These are phyloP conservation scores for Postia placenta DNA, from an alignment of 768 basidiomycete genomes.

Conservation along the genomic window DNA sequence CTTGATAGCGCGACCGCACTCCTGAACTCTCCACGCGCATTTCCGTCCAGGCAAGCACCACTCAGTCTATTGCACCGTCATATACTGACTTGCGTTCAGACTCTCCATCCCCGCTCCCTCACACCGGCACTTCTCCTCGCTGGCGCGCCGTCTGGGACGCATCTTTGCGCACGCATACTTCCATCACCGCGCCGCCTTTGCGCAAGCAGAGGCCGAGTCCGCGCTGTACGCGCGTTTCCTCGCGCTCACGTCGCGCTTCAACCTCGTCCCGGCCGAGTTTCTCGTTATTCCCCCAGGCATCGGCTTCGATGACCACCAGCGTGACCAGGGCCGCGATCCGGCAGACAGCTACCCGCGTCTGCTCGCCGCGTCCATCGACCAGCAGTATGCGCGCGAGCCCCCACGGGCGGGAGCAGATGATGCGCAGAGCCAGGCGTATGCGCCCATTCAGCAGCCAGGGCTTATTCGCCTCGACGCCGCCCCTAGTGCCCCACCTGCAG, in stretches of 20 bases:
- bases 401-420: slow-evolving; percentile 23
- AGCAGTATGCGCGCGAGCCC: slow-evolving; percentile 10
- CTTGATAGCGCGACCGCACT: slow-evolving; percentile 91
- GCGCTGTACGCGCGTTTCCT: slow-evolving; percentile 88
- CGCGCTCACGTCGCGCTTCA: slow-evolving; percentile 72
- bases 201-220: slow-evolving; percentile 86
- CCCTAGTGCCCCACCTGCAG: background rate
- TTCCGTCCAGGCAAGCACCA: slow-evolving; percentile 71
- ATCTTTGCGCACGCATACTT: slow-evolving; percentile 97
- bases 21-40: slow-evolving; percentile 84
- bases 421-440: slow-evolving; percentile 20
- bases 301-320: slow-evolving; percentile 18
- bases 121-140: slow-evolving; percentile 81
- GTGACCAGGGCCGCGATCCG: too few species aligned
- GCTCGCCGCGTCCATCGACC: slow-evolving; percentile 35
- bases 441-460: too few species aligned
- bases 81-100: slow-evolving; percentile 39
- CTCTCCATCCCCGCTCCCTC: slow-evolving; percentile 78
- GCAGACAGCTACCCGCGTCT: slow-evolving; percentile 16
- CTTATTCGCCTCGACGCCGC: slow-evolving; percentile 3
- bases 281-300: slow-evolving; percentile 64
- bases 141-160: slow-evolving; percentile 85
- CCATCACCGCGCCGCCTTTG: slow-evolving; percentile 88
- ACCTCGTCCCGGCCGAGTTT: slow-evolving; percentile 78
- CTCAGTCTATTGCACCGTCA: slow-evolving; percentile 9